Percentiles rank a stretch among this genome's conserved stretches.
These are phyloP conservation scores for Pythium aquatile DNA, from an alignment of 352 stramenopile species.

Conservation along the genomic window DNA sequence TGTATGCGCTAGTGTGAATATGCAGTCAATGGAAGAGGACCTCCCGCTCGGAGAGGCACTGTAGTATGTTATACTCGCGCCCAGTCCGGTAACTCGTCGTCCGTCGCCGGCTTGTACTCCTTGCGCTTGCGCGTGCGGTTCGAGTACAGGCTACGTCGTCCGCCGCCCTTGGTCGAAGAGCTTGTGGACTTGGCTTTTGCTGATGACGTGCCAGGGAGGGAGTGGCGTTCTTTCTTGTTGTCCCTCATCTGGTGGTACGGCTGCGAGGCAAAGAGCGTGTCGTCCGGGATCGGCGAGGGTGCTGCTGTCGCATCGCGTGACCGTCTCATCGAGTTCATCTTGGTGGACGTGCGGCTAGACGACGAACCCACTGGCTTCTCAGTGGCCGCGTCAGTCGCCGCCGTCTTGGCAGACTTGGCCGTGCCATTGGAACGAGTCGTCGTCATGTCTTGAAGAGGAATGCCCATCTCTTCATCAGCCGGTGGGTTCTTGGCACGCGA, in stretches of 20 bases:
- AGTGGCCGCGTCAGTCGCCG: neutral
- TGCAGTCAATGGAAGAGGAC: neutral
- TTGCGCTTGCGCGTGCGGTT: slow-evolving; percentile 11
- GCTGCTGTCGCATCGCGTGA: slow-evolving; percentile 1
- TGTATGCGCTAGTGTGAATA: neutral
- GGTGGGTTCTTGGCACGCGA: slow-evolving; percentile 13
- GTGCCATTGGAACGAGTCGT: neutral
- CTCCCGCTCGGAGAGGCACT: neutral
- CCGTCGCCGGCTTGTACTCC: slow-evolving; percentile 9
- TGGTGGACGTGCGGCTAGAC: slow-evolving; percentile 5
- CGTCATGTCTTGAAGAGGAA: slow-evolving; percentile 18
- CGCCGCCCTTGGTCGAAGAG: slow-evolving; percentile 15
- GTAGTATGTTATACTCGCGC: slow-evolving; percentile 16
- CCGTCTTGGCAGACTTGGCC: neutral
- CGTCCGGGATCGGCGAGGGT: slow-evolving; percentile 11
- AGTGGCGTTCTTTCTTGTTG: slow-evolving; percentile 13
- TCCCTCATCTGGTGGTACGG: slow-evolving; percentile 24
- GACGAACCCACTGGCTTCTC: neutral
- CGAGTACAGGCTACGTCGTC: slow-evolving; percentile 24
- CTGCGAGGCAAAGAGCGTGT: slow-evolving; percentile 23
- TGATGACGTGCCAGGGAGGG: slow-evolving; percentile 13
- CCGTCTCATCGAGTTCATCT: slow-evolving; percentile 1
- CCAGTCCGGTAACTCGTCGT: slow-evolving; percentile 27
- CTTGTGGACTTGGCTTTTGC: slow-evolving; percentile 9
- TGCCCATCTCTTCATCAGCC: slow-evolving; percentile 22